Evolutionary conservation across 208 protist species (phyloP), one percentile per base, ranked within the genome.

Genomic region (Leishmania turanica): DNA sequence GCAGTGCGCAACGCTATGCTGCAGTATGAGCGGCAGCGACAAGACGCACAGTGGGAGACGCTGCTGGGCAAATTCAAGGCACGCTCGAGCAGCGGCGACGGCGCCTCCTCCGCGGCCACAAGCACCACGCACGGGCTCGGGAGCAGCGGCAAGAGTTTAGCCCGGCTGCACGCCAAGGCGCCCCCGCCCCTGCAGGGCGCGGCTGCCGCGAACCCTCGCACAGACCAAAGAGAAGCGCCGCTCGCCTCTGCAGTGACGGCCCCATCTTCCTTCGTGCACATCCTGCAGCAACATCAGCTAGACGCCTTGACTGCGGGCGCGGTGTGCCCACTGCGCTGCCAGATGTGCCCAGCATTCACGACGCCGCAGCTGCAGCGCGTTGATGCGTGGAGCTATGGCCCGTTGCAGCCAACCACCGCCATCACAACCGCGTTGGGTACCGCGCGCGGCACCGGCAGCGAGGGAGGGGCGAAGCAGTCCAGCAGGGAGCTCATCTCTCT

Each of bases 361-460:
- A 91, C 90, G 9, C 84, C 89, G 71, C 37, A 78, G 64, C 85
- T 96, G 82, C 88, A 90, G 34, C 90, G 92, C n/a, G 81, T 92
- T 0, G 88, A 93, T 53, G 71, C 78, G 42, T 89, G 88, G 75
- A 91, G 87, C 58, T 96, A 90, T 77, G 82, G 82, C 54, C 92
- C 90, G 21, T 75, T 89, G 75, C 82, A 84, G 72, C 58, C 84
- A 5, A 87, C 84, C 37, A 79, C 77, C 0, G 54, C 72, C 21
- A 45, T 56, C 24, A 45, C 31, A 62, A 27, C 72, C 17, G 42
- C 60, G 3, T 51, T 49, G 5, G 17, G 34, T 76, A 62, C 34
- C 34, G 24, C 51, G 34, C 49, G n/a, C 51, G 53, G 45, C 72
- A 45, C 51, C 72, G 21, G 53, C 51, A 49, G 9, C 1, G 74